Evolutionary conservation across 768 basidiomycete species (phyloP).

Genomic region (Termitomyces sp.): DNA sequence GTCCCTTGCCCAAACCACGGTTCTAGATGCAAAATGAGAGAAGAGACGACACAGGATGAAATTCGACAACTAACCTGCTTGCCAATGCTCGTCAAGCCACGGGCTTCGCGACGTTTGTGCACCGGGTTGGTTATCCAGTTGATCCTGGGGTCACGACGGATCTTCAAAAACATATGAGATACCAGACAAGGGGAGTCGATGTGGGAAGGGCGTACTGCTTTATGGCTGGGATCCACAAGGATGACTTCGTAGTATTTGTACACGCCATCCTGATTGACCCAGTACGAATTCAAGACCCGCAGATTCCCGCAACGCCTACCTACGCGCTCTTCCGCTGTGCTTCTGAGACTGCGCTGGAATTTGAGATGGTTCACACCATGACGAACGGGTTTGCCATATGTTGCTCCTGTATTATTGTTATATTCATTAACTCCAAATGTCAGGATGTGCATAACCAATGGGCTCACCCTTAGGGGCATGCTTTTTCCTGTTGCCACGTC

Average conservation of each 20-base stretch:
- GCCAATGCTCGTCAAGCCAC: constrained; percentile 94
- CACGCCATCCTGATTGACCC: constrained; percentile 98
- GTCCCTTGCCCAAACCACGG: constrained; percentile 95
- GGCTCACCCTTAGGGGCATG: constrained; percentile 89
- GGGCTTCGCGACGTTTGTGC: constrained; percentile 97
- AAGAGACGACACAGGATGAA: not conserved
- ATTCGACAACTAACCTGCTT: constrained; percentile 65
- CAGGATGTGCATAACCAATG: not conserved
- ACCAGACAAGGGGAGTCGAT: constrained; percentile 3
- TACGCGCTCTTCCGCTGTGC: constrained; percentile 97
- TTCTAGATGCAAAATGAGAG: constrained; percentile 48
- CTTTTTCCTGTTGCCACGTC: constrained; percentile 99
- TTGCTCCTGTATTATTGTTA: constrained; percentile 84
- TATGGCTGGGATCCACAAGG: constrained; percentile 93
- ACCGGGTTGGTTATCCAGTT: constrained; percentile 99
- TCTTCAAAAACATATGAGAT: constrained; percentile 38
- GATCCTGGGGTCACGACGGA: constrained; percentile 95
- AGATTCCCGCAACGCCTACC: constrained; percentile 95
- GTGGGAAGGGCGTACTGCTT: constrained; percentile 60
- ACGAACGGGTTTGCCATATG: constrained; percentile 97
- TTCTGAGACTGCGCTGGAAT: constrained; percentile 89
- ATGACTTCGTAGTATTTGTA: constrained; percentile 99
- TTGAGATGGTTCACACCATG: constrained; percentile 99
- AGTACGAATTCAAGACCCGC: constrained; percentile 97
- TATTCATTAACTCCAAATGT: not conserved